Conservation (phyloP, 2,329 filamentous ascomycete species). For the Alternaria sp. region DNA sequence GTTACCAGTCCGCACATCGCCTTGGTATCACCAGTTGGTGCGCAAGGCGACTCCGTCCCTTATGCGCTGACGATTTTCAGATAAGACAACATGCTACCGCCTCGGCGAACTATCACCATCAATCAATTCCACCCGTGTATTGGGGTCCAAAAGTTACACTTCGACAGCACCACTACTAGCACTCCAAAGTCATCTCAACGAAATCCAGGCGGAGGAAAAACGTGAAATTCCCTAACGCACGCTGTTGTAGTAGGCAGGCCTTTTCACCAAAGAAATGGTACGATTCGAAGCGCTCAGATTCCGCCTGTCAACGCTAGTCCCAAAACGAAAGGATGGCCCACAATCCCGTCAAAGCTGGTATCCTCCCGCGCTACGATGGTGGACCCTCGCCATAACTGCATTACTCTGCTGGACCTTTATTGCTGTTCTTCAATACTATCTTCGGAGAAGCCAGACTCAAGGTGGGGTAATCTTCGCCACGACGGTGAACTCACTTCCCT, state of each 20-base stretch:
- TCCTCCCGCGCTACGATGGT: background rate
- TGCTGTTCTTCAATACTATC: background rate
- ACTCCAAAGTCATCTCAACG: background rate
- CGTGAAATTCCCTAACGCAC: background rate
- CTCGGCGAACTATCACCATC: background rate
- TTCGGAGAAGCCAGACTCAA: background rate
- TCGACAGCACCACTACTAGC: background rate
- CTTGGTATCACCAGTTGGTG: background rate
- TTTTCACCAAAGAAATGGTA: background rate
- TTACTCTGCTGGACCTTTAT: background rate
- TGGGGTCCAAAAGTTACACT: background rate
- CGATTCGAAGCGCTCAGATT: background rate
- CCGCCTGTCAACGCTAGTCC: background rate
- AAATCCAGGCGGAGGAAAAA: background rate
- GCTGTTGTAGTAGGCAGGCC: background rate
- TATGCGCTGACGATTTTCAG: background rate
- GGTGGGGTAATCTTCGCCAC: background rate
- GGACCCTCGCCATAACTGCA: background rate
- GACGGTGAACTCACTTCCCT: background rate
- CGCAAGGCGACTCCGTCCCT: background rate
- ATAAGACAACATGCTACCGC: background rate
- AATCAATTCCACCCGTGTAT: background rate
- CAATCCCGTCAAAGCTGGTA: background rate
- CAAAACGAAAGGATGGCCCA: background rate
- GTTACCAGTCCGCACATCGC: background rate